Evolutionary conservation across 139 green algal species (phyloP), one percentile per base, ranked within the genome.

Genomic region (Astrephomene gubernaculifera): DNA sequence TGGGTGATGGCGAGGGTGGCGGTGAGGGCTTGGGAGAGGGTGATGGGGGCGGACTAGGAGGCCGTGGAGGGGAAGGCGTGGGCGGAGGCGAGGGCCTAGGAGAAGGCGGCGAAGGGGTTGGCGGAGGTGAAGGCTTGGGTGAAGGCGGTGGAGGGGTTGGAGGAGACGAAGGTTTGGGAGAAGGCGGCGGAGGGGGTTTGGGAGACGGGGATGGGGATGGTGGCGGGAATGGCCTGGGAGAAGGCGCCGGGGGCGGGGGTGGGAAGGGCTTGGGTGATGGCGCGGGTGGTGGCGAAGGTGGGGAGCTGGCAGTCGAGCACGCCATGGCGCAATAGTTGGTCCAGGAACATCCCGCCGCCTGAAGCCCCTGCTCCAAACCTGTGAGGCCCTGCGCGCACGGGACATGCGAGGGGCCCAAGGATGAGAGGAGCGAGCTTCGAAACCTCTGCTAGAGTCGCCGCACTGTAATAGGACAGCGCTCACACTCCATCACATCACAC

Each of bases 371-470:
- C 4, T 82, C 39, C 57, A 82, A 19, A 9, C 35, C 63, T 12
- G 75, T 35, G 25, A 82, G 57, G 27, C 75, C 75, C 75, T 82
- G 75, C 9, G 45, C 45, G 19, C 43, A 6, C 22, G 22, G 19
- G 19, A 67, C 19, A 29, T 14, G 22, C n/a, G n/a, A n/a, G n/a
- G n/a, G n/a, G n/a, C n/a, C n/a, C n/a, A n/a, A n/a, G n/a, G n/a
- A n/a, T n/a, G n/a, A n/a, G n/a, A n/a, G n/a, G n/a, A n/a, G n/a
- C n/a, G n/a, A n/a, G n/a, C n/a, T n/a, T n/a, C n/a, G n/a, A n/a
- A n/a, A n/a, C n/a, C n/a, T n/a, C n/a, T n/a, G n/a, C n/a, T n/a
- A n/a, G n/a, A n/a, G n/a, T n/a, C n/a, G n/a, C n/a, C n/a, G n/a
- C n/a, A n/a, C n/a, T n/a, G n/a, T n/a, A n/a, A n/a, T n/a, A n/a